These are phyloP conservation scores for Solanum neorickii DNA, from an alignment of 257 asterid species.

Conservation along the genomic window DNA sequence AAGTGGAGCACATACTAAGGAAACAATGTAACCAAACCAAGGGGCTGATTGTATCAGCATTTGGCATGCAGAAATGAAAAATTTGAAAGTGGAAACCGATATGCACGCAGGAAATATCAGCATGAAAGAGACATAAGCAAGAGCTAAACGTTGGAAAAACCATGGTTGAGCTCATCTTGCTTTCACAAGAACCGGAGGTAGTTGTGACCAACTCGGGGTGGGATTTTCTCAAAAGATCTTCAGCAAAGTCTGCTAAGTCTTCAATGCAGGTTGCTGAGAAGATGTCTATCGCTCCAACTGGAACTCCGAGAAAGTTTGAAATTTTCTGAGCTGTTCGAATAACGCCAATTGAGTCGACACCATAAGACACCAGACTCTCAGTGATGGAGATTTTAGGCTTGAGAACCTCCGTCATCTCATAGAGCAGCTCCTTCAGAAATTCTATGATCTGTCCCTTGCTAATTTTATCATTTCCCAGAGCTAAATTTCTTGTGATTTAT, in stretches of 20 bases:
- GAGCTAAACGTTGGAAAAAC: constrained; percentile 31
- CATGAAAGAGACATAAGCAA: constrained; percentile 35
- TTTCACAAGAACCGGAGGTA: constrained; percentile 3
- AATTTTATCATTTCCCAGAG: constrained; percentile 3
- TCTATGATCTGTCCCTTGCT: constrained; percentile 20
- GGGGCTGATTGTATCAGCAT: not conserved
- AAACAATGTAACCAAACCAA: constrained; percentile 8
- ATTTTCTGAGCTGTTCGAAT: constrained; percentile 54
- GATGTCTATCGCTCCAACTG: constrained; percentile 49
- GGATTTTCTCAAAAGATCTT: constrained; percentile 22
- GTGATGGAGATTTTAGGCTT: constrained; percentile 23
- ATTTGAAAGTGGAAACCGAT: constrained; percentile 17
- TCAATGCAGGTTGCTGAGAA: constrained; percentile 52
- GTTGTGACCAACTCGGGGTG: constrained; percentile 4
- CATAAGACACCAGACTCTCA: constrained; percentile 39
- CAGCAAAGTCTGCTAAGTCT: constrained; percentile 34
- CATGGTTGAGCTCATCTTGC: not conserved
- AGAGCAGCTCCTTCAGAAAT: constrained; percentile 33
- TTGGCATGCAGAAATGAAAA: constrained; percentile 2
- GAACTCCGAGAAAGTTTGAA: constrained; percentile 36
- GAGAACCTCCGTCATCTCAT: constrained; percentile 37
- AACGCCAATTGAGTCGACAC: constrained; percentile 45
- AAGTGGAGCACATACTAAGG: constrained; percentile 30
- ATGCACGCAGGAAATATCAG: constrained; percentile 34
- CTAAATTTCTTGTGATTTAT: not conserved